A percentile compares a stretch with the other conserved stretches of the same genome.
phyloP scores from a whole-genome alignment of 2,329 filamentous ascomycete genomes.

The Pyricularia grisea region DNA sequence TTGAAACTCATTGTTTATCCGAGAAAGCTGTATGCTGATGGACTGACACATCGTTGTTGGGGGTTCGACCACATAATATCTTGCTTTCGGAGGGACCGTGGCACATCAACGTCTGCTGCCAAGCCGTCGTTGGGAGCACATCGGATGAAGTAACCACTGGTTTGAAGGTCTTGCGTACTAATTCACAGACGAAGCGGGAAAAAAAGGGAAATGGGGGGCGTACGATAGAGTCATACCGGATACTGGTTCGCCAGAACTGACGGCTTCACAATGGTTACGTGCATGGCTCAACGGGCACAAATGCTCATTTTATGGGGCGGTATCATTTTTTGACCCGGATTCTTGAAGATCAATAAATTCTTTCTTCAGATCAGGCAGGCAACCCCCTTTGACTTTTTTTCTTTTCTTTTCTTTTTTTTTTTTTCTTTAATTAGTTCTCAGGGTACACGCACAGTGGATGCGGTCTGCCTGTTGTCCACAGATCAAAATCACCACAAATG shows the following conservation, averaged over 20 bases:
- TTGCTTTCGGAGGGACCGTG: neutral
- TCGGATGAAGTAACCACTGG: neutral
- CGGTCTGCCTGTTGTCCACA: neutral
- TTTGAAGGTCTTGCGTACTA: neutral
- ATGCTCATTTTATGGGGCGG: neutral
- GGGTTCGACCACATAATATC: neutral
- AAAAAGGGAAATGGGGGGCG: neutral
- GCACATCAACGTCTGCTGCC: neutral
- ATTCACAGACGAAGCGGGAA: neutral
- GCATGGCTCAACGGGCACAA: neutral
- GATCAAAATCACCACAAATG: neutral
- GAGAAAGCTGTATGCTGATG: neutral
- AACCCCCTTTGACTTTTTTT: too few relatives aligned
- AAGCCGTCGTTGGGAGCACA: neutral
- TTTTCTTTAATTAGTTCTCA: neutral
- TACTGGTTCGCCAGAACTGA: neutral
- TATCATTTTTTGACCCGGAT: neutral
- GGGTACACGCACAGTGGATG: neutral
- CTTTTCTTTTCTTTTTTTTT: too few relatives aligned
- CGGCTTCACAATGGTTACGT: neutral
- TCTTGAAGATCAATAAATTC: neutral
- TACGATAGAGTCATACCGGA: neutral
- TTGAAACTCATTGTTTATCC: neutral
- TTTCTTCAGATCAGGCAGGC: neutral
- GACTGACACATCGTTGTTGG: neutral